Percentiles rank a stretch among this genome's conserved stretches.
Conservation (phyloP, 495 filamentous ascomycete genomes). For the Daldinia caldariorum region DNA sequence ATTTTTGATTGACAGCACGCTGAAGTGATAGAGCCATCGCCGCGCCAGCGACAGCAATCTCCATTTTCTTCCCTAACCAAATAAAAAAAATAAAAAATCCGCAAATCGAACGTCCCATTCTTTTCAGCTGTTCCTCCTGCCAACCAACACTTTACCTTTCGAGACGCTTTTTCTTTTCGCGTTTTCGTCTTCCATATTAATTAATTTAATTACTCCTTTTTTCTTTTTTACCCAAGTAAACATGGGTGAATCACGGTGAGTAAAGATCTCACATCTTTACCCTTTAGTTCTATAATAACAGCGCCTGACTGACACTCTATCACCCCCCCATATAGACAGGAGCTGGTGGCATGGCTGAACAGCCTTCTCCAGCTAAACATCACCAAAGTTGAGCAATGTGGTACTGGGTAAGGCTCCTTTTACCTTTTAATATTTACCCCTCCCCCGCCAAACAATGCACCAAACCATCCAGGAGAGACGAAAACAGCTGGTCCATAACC, state of each 20-base stretch:
- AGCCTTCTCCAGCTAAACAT: conserved; percentile 96
- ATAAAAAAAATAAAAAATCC: conserved; percentile 22
- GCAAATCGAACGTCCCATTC: conserved; percentile 14
- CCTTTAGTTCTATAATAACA: neutral
- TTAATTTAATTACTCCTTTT: neutral
- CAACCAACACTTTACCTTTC: conserved; percentile 6
- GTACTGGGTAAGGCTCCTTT: conserved; percentile 81
- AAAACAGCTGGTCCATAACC: conserved; percentile 18
- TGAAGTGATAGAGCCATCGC: conserved; percentile 24
- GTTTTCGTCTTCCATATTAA: conserved; percentile 13
- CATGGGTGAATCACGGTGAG: conserved; percentile 46
- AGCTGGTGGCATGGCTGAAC: conserved; percentile 96
- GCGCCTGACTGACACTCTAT: conserved; percentile 22
- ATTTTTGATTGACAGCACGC: conserved; percentile 34
- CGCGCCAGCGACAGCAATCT: conserved; percentile 34
- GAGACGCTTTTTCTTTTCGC: neutral
- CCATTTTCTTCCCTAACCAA: conserved; percentile 34
- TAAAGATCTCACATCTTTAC: conserved; percentile 10
- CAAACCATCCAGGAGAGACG: neutral
- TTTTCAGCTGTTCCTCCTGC: conserved; percentile 7
- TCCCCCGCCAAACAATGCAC: conserved; percentile 45
- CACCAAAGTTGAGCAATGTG: conserved; percentile 98
- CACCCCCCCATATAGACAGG: conserved; percentile 71
- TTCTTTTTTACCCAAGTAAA: conserved; percentile 15
- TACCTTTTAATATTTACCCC: conserved; percentile 49